phyloP scores from a whole-genome alignment of 2,329 filamentous ascomycete genomes.

The Sclerotinia trifoliorum region DNA sequence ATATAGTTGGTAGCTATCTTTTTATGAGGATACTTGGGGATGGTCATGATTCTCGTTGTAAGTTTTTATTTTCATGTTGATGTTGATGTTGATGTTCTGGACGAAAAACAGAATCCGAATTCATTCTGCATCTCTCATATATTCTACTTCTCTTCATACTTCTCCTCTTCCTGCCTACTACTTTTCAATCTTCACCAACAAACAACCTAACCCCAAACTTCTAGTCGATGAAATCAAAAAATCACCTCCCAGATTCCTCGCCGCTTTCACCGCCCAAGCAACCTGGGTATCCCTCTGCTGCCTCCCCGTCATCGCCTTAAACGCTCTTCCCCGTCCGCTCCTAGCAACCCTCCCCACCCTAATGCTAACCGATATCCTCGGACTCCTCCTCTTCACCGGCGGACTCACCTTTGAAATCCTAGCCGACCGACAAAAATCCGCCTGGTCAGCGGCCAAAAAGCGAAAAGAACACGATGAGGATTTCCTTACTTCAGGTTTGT shows the following conservation, averaged over 20 bases:
- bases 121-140: too few relatives aligned
- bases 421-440: conserved; percentile 63
- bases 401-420: conserved; percentile 60
- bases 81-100: background rate
- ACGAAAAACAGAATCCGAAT: background rate
- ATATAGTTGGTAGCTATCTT: conserved; percentile 10
- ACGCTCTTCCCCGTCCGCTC: conserved; percentile 55
- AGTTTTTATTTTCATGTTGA: background rate
- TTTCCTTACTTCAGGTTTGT: conserved; percentile 63
- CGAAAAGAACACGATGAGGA: conserved; percentile 65
- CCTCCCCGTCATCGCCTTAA: conserved; percentile 63
- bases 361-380: conserved; percentile 54
- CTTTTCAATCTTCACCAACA: background rate
- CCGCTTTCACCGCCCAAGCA: conserved; percentile 60
- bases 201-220: background rate
- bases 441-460: conserved; percentile 60
- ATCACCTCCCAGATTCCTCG: conserved; percentile 52
- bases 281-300: conserved; percentile 67
- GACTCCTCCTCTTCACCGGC: conserved; percentile 55
- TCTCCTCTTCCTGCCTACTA: background rate
- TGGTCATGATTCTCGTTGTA: conserved; percentile 12
- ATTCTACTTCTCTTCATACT: too few relatives aligned
- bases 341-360: conserved; percentile 51
- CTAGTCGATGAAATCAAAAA: conserved; percentile 51
- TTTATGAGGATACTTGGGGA: background rate